Conservation (phyloP, 2,329 filamentous ascomycete genomes). For the Xylaria sp. region DNA sequence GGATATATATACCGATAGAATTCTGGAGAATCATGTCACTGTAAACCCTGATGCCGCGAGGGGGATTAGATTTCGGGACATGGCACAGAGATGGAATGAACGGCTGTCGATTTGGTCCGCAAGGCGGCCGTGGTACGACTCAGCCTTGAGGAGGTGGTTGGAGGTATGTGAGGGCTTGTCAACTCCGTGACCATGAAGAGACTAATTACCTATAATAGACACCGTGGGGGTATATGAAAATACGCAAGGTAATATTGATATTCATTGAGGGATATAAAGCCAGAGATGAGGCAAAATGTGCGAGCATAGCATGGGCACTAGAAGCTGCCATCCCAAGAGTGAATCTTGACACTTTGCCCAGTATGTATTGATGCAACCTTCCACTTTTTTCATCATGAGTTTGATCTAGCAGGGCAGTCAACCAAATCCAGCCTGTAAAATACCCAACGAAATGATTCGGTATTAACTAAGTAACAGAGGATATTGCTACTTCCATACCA, state of each 20-base stretch:
- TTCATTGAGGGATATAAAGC: background rate
- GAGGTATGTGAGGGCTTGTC: background rate
- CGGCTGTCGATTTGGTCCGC: background rate
- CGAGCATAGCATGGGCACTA: background rate
- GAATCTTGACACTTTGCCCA: background rate
- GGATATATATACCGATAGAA: background rate
- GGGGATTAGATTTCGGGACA: background rate
- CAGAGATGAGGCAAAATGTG: background rate
- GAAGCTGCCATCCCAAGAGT: background rate
- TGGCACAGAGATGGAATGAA: background rate
- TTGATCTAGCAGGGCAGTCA: background rate
- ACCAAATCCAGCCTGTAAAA: no score
- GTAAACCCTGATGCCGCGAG: background rate
- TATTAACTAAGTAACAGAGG: background rate
- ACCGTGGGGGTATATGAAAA: background rate
- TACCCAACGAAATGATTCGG: no score
- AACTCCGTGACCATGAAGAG: background rate
- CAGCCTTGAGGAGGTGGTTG: background rate
- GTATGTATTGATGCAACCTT: background rate
- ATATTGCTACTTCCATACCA: background rate
- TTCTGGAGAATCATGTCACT: background rate
- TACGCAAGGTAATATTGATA: background rate
- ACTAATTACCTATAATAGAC: no score
- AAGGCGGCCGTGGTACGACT: constrained; percentile 3
- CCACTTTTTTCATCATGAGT: background rate